Conservation (phyloP, 306 rosid species). For the Argentina anserina region DNA sequence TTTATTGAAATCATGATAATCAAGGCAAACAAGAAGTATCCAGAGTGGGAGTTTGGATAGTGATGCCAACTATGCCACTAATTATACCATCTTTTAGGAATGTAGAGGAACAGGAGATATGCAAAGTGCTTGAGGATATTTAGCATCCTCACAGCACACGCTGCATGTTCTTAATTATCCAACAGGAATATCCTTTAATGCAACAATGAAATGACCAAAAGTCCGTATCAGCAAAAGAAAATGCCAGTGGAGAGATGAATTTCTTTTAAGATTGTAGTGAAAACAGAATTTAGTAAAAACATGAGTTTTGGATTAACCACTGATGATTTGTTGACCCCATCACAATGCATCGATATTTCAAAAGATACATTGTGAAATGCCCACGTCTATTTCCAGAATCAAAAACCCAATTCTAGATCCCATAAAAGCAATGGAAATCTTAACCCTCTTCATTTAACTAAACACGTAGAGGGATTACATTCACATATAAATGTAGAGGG, state of each 20-base stretch:
- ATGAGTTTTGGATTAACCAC: background rate
- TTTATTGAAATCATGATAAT: constrained; percentile 7
- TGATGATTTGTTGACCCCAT: background rate
- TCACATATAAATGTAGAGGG: background rate
- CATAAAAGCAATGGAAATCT: too few relatives aligned
- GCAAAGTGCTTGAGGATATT: background rate
- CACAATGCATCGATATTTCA: background rate
- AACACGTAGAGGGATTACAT: too few relatives aligned
- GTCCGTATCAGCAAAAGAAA: background rate
- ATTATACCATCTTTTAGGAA: background rate
- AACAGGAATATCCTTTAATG: too few relatives aligned
- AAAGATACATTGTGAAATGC: background rate
- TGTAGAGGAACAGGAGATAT: background rate
- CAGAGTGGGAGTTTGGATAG: background rate
- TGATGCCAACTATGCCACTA: background rate
- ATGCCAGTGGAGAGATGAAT: background rate
- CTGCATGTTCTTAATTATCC: too few relatives aligned
- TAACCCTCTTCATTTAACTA: background rate
- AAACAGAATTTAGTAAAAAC: background rate
- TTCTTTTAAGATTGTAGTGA: background rate
- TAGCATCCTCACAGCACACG: background rate
- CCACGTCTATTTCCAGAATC: too few relatives aligned
- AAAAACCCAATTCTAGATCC: too few relatives aligned
- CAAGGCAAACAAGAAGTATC: constrained; percentile 7
- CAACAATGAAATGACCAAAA: background rate